Evolutionary conservation across 805 yeast species (phyloP).

Genomic region (Yarrowia sp.): DNA sequence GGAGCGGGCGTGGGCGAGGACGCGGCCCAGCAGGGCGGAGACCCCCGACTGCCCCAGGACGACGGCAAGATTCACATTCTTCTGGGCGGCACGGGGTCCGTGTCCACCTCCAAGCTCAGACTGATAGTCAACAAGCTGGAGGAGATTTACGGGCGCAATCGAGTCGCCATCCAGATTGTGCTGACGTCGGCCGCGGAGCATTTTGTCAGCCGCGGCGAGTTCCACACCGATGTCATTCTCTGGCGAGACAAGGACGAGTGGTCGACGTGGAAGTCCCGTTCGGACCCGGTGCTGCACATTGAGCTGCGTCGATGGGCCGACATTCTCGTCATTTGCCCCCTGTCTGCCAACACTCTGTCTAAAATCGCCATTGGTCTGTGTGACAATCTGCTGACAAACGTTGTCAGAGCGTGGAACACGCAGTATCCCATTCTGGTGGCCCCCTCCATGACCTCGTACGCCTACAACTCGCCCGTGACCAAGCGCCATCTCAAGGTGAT

Average conservation of each 20-base stretch:
- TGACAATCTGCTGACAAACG: constrained; percentile 88
- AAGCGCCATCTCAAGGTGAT: constrained; percentile 79
- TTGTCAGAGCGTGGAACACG: constrained; percentile 95
- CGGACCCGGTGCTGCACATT: constrained; percentile 93
- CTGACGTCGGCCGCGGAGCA: constrained; percentile 87
- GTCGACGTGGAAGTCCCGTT: constrained; percentile 80
- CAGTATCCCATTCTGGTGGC: constrained; percentile 87
- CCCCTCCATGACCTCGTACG: constrained; percentile 94
- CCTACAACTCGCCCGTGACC: constrained; percentile 88
- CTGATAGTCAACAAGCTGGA: constrained; percentile 79
- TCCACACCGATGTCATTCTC: constrained; percentile 73
- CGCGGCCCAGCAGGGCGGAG: constrained; percentile 46
- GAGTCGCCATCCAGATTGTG: constrained; percentile 82
- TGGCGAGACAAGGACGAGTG: constrained; percentile 97
- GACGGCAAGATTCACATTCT: constrained; percentile 88
- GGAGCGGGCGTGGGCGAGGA: constrained; percentile 8
- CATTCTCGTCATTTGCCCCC: constrained; percentile 88
- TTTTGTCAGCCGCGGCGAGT: constrained; percentile 64
- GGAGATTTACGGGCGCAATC: constrained; percentile 75
- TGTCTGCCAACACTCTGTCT: constrained; percentile 90
- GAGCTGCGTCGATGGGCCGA: constrained; percentile 98
- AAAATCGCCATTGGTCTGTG: constrained; percentile 91
- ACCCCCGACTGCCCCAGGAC: constrained; percentile 73
- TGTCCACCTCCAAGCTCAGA: constrained; percentile 82
- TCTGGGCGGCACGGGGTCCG: constrained; percentile 87